A percentile compares a stretch with the other conserved stretches of the same genome.
phyloP scores from a whole-genome alignment of 441 rosid genomes.

The Caryocar brasiliense region DNA sequence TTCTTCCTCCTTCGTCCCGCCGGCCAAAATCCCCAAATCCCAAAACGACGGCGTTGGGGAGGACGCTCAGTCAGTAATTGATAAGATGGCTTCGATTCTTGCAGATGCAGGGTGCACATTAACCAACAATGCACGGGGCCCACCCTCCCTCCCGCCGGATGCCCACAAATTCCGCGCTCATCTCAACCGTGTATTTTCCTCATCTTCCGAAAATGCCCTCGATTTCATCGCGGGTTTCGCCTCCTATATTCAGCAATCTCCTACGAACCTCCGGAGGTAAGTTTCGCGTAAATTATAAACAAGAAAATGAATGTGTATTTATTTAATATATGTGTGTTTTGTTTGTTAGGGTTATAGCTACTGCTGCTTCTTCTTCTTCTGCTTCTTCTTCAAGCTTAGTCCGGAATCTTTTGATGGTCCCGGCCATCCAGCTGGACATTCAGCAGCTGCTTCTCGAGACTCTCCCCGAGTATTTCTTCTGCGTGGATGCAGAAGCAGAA shows the following conservation, averaged over 20 bases:
- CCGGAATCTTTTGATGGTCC: slow-evolving; percentile 58
- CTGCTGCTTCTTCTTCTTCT: too few relatives aligned
- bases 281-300: background rate
- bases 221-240: slow-evolving; percentile 49
- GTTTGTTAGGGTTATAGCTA: slow-evolving; percentile 40
- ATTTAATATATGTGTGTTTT: background rate
- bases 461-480: slow-evolving; percentile 69
- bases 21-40: too few relatives aligned
- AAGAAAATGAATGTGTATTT: too few relatives aligned
- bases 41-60: background rate
- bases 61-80: slow-evolving; percentile 28
- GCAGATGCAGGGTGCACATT: slow-evolving; percentile 79
- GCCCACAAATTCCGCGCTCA: slow-evolving; percentile 50
- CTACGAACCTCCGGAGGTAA: slow-evolving; percentile 51
- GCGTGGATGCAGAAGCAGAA: slow-evolving; percentile 19
- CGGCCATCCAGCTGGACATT: slow-evolving; percentile 56
- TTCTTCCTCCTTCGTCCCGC: too few relatives aligned
- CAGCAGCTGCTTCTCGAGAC: slow-evolving; percentile 65
- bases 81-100: slow-evolving; percentile 46
- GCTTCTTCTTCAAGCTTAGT: slow-evolving; percentile 42
- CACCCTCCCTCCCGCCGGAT: slow-evolving; percentile 67
- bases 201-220: slow-evolving; percentile 15
- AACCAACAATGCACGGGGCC: slow-evolving; percentile 43
- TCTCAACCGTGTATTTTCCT: slow-evolving; percentile 41
- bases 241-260: slow-evolving; percentile 40